phyloP scores from a whole-genome alignment of 78 protist species.

The Anaeramoeba flamelloides region DNA sequence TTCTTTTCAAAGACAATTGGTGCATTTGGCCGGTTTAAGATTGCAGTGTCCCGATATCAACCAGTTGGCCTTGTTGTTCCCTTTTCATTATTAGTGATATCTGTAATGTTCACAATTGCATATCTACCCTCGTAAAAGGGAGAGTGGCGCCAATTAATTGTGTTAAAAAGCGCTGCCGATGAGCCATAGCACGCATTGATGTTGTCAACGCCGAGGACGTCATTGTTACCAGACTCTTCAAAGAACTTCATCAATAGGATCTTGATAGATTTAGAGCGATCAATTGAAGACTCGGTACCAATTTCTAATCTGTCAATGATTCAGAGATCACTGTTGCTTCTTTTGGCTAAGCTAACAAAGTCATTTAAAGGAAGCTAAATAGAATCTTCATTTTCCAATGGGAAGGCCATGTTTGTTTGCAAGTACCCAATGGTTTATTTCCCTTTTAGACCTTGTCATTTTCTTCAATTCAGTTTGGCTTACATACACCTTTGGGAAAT shows the following conservation, averaged over 20 bases:
- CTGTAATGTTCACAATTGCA: constrained; percentile 67
- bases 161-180: constrained; percentile 69
- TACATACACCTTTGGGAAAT: too few species aligned
- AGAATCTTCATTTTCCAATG: too few species aligned
- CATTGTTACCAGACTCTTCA: constrained; percentile 38
- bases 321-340: too few species aligned
- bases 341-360: too few species aligned
- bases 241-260: constrained; percentile 19
- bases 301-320: too few species aligned
- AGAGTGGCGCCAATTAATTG: constrained; percentile 72
- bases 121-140: constrained; percentile 75
- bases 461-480: too few species aligned
- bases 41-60: constrained; percentile 70
- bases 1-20: constrained; percentile 60
- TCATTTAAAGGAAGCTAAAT: too few species aligned
- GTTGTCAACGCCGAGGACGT: constrained; percentile 40
- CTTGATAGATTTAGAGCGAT: constrained; percentile 22
- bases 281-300: constrained; percentile 25
- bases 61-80: too few species aligned
- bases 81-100: constrained; percentile 47
- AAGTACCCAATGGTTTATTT: too few species aligned
- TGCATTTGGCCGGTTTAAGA: constrained; percentile 85
- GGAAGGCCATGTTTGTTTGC: too few species aligned
- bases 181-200: constrained; percentile 91
- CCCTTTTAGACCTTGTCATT: too few species aligned